Conservation (phyloP, 768 basidiomycete genomes). For the Sarcomyxa edulis region DNA sequence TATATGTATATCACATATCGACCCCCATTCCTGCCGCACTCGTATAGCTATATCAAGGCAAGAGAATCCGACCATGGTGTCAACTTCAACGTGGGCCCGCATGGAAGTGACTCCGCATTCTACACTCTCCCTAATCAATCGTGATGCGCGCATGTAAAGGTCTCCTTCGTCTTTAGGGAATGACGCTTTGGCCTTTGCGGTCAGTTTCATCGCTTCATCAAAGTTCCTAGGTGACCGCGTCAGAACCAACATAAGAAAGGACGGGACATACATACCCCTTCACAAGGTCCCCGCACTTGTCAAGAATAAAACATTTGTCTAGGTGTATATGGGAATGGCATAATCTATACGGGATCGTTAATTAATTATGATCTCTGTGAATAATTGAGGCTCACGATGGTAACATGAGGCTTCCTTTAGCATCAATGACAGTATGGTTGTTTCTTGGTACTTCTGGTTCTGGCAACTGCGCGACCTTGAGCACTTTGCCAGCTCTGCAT, state of each 20-base stretch:
- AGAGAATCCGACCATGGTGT: constrained; percentile 43
- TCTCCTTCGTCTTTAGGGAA: constrained; percentile 40
- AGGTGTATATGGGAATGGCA: constrained; percentile 65
- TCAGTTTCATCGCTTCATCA: constrained; percentile 48
- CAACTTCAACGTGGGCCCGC: constrained; percentile 67
- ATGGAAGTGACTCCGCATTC: constrained; percentile 59
- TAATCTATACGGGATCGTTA: constrained; percentile 19
- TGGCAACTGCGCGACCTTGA: constrained; percentile 13
- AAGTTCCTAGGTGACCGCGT: constrained; percentile 37
- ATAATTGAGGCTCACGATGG: constrained; percentile 34
- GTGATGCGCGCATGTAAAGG: constrained; percentile 45
- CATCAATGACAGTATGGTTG: constrained; percentile 13
- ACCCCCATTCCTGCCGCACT: constrained; percentile 38
- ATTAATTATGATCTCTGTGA: no score
- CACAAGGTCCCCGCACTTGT: constrained; percentile 43
- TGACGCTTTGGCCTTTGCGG: constrained; percentile 42
- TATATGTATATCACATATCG: constrained; percentile 51
- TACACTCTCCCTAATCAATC: constrained; percentile 52
- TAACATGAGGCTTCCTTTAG: constrained; percentile 26
- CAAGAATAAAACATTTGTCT: constrained; percentile 65
- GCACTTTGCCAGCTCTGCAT: constrained; percentile 22
- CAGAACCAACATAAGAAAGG: constrained; percentile 2
- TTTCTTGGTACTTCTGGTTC: constrained; percentile 4
- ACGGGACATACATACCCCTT: constrained; percentile 37
- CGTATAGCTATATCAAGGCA: constrained; percentile 49